These are phyloP conservation scores for Verticillium albo-atrum DNA, from an alignment of 2,329 filamentous ascomycete species.

Conservation along the genomic window DNA sequence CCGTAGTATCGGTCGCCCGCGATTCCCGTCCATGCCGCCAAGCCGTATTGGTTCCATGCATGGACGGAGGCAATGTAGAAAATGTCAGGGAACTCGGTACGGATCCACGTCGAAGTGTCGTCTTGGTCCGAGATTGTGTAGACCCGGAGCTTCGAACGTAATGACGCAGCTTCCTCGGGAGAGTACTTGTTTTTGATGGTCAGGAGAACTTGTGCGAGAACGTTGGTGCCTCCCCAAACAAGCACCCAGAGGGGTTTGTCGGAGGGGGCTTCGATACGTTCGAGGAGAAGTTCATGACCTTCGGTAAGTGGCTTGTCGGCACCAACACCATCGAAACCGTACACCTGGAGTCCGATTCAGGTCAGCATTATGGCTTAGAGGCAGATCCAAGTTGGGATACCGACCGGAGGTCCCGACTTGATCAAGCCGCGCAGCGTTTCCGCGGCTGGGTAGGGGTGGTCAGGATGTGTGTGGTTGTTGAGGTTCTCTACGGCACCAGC, in stretches of 20 bases:
- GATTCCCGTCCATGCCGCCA: constrained; percentile 53
- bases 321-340: constrained; percentile 24
- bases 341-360: constrained; percentile 8
- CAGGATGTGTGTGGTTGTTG: constrained; percentile 39
- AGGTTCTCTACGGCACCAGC: constrained; percentile 38
- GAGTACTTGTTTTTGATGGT: constrained; percentile 28
- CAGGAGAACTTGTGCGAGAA: constrained; percentile 42
- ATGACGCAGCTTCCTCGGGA: constrained; percentile 21
- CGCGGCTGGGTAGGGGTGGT: constrained; percentile 33
- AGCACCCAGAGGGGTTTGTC: constrained; percentile 44
- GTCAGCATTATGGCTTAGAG: not conserved
- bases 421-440: constrained; percentile 28
- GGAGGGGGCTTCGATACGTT: constrained; percentile 11
- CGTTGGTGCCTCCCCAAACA: constrained; percentile 48
- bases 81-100: constrained; percentile 44
- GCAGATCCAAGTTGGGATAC: not conserved
- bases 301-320: constrained; percentile 20
- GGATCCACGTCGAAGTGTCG: constrained; percentile 51
- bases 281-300: constrained; percentile 36
- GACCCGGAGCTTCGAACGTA: constrained; percentile 40
- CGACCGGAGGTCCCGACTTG: constrained; percentile 20
- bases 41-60: constrained; percentile 48
- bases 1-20: constrained; percentile 14
- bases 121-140: constrained; percentile 58
- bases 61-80: constrained; percentile 53